A percentile compares a stretch with the other conserved stretches of the same genome.
Evolutionary conservation across 116 monocot species (phyloP).

Genomic region (Papilionanthe hybrid): DNA sequence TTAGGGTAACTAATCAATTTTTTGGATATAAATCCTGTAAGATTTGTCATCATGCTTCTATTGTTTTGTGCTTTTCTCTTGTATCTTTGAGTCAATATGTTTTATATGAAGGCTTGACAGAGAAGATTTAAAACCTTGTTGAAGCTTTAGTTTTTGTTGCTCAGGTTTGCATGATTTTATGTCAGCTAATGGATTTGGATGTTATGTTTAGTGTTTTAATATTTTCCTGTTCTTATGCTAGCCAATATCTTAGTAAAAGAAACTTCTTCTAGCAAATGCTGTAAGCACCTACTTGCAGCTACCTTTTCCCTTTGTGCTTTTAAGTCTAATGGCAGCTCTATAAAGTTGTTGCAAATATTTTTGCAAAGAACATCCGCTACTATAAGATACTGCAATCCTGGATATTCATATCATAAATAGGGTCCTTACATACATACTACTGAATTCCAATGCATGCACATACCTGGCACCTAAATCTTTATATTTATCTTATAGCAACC

Average conservation of each 20-base stretch:
- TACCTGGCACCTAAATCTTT: no score
- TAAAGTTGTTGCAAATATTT: not conserved
- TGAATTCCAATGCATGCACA: no score
- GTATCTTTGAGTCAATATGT: not conserved
- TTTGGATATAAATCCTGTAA: not conserved
- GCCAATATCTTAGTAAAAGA: not conserved
- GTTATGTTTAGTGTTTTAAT: not conserved
- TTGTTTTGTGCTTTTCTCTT: not conserved
- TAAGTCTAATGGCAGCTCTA: not conserved
- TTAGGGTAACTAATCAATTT: no score
- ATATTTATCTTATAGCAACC: no score
- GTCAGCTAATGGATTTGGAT: not conserved
- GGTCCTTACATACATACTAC: not conserved
- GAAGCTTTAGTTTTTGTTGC: not conserved
- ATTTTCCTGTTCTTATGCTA: not conserved
- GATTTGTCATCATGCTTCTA: not conserved
- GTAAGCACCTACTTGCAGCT: not conserved
- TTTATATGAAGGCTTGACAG: not conserved
- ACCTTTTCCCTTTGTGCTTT: not conserved
- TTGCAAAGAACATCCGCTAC: not conserved
- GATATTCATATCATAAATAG: not conserved
- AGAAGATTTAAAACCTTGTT: not conserved
- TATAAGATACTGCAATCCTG: not conserved
- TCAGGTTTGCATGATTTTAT: not conserved
- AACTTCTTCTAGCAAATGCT: not conserved